Evolutionary conservation across 1,284 basidiomycete species (phyloP), one percentile per base, ranked within the genome.

Genomic region (Marasmius tenuissimus): DNA sequence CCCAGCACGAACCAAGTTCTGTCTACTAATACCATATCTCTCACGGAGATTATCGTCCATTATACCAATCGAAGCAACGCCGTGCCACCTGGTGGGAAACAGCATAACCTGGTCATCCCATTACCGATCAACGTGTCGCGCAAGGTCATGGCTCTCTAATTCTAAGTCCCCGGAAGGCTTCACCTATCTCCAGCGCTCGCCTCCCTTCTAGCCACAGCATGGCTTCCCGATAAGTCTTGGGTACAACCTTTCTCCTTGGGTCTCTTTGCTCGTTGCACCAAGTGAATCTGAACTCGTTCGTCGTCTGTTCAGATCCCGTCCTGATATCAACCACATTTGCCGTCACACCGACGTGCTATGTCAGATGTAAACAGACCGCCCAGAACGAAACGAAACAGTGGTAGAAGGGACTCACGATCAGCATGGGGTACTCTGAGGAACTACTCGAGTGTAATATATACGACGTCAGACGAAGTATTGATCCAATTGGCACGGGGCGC

Each of bases 121-220:
- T 27, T 27, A 27, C 27, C 27, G 27, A 27, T 27, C 27, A 27
- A 27, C 27, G 16, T 8, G 1, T 47, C 45, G n/a, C 5, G 16
- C 42, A 45, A 5, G 42, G 42, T 18, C 16, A 47, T 11, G 16
- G 5, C 5, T 14, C 20, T 47, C 16, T 11, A 33, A 58, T 65
- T 59, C 73, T 69, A 50, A 78, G 64, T 27, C 75, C 76, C 48
- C 80, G 71, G 60, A 91, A 88, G 65, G 85, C 81, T 20, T 79
- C 80, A 11, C 86, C 86, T 61, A 88, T 77, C 68, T 87, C 85
- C 0, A 90, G 75, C 3, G 87, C 86, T 9, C 92, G 80, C 62
- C 84, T 85, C 0, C 89, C 92, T 72, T 94, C 92, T 34, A 94
- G 76, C 86, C 90, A 94, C 47, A 86, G 75, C 91, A 94, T 94